A percentile compares a stretch with the other conserved stretches of the same genome.
Evolutionary conservation across 208 protist species (phyloP).

Genomic region (Trypanosoma rangeli): DNA sequence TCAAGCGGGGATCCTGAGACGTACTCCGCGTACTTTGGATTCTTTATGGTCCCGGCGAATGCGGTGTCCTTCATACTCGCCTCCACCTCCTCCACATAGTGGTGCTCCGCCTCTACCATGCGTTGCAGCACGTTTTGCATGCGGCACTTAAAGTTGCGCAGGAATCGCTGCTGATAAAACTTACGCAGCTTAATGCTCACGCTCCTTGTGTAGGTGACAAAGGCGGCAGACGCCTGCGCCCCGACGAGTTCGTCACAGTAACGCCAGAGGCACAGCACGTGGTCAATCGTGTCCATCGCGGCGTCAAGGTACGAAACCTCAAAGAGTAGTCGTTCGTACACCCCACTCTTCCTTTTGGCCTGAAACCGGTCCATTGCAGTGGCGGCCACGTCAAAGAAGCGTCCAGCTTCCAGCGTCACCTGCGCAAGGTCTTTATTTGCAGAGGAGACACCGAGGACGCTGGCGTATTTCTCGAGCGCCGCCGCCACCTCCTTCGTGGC

Average conservation of each 20-base stretch:
- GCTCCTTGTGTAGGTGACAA: constrained; percentile 34
- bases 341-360: constrained; percentile 35
- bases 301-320: constrained; percentile 66
- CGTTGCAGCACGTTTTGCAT: constrained; percentile 62
- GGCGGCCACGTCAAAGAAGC: constrained; percentile 22
- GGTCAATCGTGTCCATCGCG: constrained; percentile 67
- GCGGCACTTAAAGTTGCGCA: constrained; percentile 43
- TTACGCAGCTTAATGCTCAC: constrained; percentile 51
- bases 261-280: constrained; percentile 55
- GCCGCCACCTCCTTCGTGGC: constrained; percentile 34
- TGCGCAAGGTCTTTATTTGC: constrained; percentile 30
- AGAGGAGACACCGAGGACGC: constrained; percentile 22
- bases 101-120: constrained; percentile 26
- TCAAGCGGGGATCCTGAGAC: neutral
- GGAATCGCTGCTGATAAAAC: constrained; percentile 57
- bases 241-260: constrained; percentile 28
- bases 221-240: constrained; percentile 1
- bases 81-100: constrained; percentile 32
- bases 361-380: constrained; percentile 25
- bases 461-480: constrained; percentile 40
- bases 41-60: constrained; percentile 7
- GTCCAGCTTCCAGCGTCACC: constrained; percentile 15
- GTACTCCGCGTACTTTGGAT: constrained; percentile 10
- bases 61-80: constrained; percentile 18
- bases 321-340: constrained; percentile 62